These are phyloP conservation scores for Apiospora aurea DNA, from an alignment of 2,329 filamentous ascomycete genomes.

Conservation along the genomic window DNA sequence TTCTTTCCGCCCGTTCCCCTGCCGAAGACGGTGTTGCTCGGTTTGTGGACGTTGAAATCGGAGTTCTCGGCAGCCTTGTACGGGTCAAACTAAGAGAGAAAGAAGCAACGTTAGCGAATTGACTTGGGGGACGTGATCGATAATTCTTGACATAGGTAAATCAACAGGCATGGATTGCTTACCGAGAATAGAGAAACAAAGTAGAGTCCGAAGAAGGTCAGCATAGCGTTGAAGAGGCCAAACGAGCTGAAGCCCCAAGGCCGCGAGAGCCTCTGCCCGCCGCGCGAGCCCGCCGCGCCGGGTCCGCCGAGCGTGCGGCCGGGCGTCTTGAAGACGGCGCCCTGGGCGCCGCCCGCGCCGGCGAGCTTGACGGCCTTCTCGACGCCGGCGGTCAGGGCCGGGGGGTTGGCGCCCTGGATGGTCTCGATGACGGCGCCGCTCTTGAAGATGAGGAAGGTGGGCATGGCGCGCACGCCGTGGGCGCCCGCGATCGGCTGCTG, in stretches of 20 bases:
- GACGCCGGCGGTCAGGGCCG: conserved; percentile 77
- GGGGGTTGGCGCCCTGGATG: conserved; percentile 83
- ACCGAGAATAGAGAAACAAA: conserved; percentile 67
- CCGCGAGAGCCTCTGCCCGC: conserved; percentile 31
- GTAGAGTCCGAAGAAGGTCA: conserved; percentile 67
- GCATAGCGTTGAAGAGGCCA: conserved; percentile 55
- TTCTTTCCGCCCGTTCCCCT: conserved; percentile 25
- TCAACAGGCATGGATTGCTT: conserved; percentile 42
- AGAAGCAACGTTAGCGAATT: neutral
- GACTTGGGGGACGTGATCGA: neutral
- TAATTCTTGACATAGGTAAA: neutral
- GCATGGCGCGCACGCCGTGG: conserved; percentile 86
- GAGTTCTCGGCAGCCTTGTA: conserved; percentile 68
- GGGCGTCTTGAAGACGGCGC: conserved; percentile 58
- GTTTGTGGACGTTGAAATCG: conserved; percentile 61
- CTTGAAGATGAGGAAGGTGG: conserved; percentile 93
- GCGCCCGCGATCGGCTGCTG: conserved; percentile 79
- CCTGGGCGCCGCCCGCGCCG: conserved; percentile 46
- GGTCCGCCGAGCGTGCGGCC: conserved; percentile 64
- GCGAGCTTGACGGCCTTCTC: conserved; percentile 70
- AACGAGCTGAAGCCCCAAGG: conserved; percentile 47
- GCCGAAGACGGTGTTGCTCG: conserved; percentile 37
- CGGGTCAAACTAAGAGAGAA: conserved; percentile 59
- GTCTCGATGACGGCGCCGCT: conserved; percentile 75
- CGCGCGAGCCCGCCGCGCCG: conserved; percentile 32